Evolutionary conservation across 2,329 filamentous ascomycete genomes (phyloP), one percentile per base, ranked within the genome.

Genomic region (Talaromyces sp.): DNA sequence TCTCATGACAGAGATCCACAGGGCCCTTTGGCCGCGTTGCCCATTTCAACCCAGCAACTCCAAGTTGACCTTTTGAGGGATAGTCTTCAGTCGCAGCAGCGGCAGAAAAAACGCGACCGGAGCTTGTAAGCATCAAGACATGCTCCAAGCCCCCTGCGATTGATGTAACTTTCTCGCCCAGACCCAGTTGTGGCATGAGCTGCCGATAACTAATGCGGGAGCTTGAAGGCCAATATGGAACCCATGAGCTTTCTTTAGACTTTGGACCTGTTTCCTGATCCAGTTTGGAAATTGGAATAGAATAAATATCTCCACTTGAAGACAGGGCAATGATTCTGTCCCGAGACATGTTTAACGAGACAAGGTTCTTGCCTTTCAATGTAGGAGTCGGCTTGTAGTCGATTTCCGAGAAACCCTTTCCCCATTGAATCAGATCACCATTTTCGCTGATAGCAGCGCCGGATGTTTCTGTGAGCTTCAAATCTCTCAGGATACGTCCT

Each of bases 381-480:
- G 93, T 97, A 54, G 82, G 79, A 0, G 81, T 81, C 0, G 93
- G 94, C 31, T 80, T 77, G 10, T 80, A 83, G 31, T 85, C 79
- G 4, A 85, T 81, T 59, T 83, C 81, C 7, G 88, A 88, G 71
- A 88, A 97, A 3, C 82, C 90, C 3, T 82, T 81, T 1, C 94
- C 94, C 94, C 94, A 99, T 77, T 97, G 92, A 12, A 97, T 80
- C 51, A 99, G 74, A 71, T 97, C 89, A 3, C 94, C 94, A 63
- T 88, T 87, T 72, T 97, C 92, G 4, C 88, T 88, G 46, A 97
- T 88, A 10, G 94, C 94, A 3, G 87, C 93, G 9, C 91, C 94
- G 71, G 95, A 92, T 46, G 85, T 85, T 58, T 85, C 83, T 61
- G 92, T 90, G 55, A 97, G 77, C 77, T 96, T 96, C 64, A 97